Evolutionary conservation across 352 stramenopile species (phyloP).

Genomic region (Phytophthora nicotianae): DNA sequence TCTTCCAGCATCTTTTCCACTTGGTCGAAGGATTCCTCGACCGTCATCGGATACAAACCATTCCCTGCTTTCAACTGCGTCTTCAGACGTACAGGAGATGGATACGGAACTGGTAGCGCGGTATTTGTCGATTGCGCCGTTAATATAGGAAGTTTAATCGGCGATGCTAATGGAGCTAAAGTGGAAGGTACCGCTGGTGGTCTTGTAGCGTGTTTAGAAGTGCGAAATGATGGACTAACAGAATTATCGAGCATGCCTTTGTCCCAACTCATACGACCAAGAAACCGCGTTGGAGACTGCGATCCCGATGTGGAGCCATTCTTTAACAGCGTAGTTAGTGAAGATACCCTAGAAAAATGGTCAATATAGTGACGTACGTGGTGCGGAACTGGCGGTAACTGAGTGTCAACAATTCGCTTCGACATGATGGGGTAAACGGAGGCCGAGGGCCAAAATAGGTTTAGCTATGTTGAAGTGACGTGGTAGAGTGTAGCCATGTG

Average conservation of each 20-base stretch:
- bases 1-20: conserved; percentile 57
- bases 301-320: conserved; percentile 8
- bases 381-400: conserved; percentile 17
- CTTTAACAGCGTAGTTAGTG: conserved; percentile 4
- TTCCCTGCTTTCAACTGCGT: background rate
- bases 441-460: conserved; percentile 9
- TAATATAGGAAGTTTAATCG: conserved; percentile 4
- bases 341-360: background rate
- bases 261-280: conserved; percentile 66
- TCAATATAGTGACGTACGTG: conserved; percentile 11
- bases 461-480: conserved; percentile 3
- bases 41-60: conserved; percentile 35
- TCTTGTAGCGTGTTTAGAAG: conserved; percentile 5
- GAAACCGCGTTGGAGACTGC: conserved; percentile 31
- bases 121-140: conserved; percentile 3
- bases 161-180: conserved; percentile 2
- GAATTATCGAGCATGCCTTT: conserved; percentile 46
- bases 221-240: conserved; percentile 1
- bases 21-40: conserved; percentile 48
- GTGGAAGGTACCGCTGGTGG: conserved; percentile 3
- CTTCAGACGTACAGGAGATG: conserved; percentile 1
- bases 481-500: conserved; percentile 14
- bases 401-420: conserved; percentile 3
- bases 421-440: conserved; percentile 5
- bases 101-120: background rate